Evolutionary conservation across 2,329 filamentous ascomycete species (phyloP).

Genomic region (Phialemoniopsis sp.): DNA sequence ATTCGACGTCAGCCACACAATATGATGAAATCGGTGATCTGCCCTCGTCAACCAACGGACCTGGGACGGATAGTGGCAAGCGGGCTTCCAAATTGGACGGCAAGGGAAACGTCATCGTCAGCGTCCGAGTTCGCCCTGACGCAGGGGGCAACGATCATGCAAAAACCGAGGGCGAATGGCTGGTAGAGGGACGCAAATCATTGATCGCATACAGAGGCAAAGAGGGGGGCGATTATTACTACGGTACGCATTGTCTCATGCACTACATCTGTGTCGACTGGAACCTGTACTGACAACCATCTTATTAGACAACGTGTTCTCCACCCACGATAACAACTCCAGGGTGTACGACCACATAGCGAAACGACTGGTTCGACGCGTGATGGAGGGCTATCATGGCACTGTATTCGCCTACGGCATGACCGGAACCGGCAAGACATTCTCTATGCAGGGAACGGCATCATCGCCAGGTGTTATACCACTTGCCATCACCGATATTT

Average conservation of each 20-base stretch:
- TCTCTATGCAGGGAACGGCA: constrained; percentile 98
- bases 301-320: constrained; percentile 93
- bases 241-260: constrained; percentile 56
- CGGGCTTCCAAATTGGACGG: constrained; percentile 58
- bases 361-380: constrained; percentile 87
- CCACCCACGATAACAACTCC: constrained; percentile 88
- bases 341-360: constrained; percentile 92
- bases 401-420: constrained; percentile 99
- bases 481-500: constrained; percentile 95
- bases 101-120: constrained; percentile 95
- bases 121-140: constrained; percentile 89
- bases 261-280: not conserved
- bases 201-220: constrained; percentile 81
- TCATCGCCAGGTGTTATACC: constrained; percentile 95
- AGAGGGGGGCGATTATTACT: constrained; percentile 88
- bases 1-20: constrained; percentile 84
- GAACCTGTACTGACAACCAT: not conserved
- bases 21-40: constrained; percentile 74
- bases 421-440: constrained; percentile 98
- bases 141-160: constrained; percentile 53
- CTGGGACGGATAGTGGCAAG: constrained; percentile 29
- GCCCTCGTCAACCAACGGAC: constrained; percentile 22
- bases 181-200: constrained; percentile 80
- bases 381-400: constrained; percentile 99
- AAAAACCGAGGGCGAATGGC: constrained; percentile 78